These are phyloP conservation scores for Hypoxylon fuscum DNA, from an alignment of 495 filamentous ascomycete genomes.

Conservation along the genomic window DNA sequence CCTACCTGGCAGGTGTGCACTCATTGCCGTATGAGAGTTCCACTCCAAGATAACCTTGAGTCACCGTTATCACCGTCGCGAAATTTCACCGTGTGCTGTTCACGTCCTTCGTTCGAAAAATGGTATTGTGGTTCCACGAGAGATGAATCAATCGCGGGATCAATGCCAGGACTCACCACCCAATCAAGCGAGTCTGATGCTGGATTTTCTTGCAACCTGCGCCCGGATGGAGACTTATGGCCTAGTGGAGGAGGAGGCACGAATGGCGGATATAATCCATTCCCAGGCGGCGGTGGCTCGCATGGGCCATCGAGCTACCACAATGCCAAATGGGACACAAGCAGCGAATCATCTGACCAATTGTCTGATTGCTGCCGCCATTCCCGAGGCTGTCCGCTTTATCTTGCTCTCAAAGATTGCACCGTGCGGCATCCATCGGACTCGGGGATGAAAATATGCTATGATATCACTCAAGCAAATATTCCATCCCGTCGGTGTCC, in stretches of 20 bases:
- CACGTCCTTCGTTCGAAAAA: conserved; percentile 8
- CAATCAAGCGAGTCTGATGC: conserved; percentile 32
- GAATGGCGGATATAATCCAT: background rate
- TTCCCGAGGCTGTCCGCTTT: background rate
- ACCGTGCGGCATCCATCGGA: background rate
- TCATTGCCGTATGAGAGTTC: conserved; percentile 14
- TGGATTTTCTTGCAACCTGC: conserved; percentile 19
- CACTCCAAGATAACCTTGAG: conserved; percentile 5
- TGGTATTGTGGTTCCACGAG: conserved; percentile 35
- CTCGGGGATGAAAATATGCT: background rate
- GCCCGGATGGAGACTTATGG: conserved; percentile 12
- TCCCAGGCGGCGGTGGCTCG: background rate
- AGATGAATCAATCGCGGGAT: conserved; percentile 17
- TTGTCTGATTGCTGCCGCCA: background rate
- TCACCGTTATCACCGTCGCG: conserved; percentile 4
- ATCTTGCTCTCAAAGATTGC: conserved; percentile 6
- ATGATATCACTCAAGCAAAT: background rate
- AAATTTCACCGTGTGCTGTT: conserved; percentile 14
- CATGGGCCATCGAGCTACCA: conserved; percentile 6
- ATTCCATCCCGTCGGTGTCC: conserved; percentile 5
- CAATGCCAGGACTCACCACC: conserved; percentile 10
- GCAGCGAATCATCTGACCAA: conserved; percentile 11
- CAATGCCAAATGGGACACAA: conserved; percentile 23
- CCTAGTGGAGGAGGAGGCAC: conserved; percentile 19
- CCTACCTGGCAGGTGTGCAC: conserved; percentile 28